Percentiles rank a stretch among this genome's conserved stretches.
These are phyloP conservation scores for Exutisphaerella laricina DNA, from an alignment of 2,329 filamentous ascomycete species.

Conservation along the genomic window DNA sequence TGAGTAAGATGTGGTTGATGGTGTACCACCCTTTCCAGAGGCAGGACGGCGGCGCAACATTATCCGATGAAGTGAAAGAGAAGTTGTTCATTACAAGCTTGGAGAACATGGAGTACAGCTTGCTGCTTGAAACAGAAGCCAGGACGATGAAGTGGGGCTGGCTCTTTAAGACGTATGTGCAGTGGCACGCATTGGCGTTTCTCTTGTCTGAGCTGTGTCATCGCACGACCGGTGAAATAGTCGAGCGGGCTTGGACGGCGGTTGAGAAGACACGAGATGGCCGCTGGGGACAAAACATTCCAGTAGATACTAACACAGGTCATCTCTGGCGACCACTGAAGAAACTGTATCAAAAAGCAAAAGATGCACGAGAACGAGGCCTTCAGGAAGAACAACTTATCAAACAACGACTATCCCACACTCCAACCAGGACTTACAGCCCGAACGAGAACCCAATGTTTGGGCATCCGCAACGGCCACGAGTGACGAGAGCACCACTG, in stretches of 20 bases:
- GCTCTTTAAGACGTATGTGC: constrained; percentile 59
- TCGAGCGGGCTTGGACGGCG: constrained; percentile 57
- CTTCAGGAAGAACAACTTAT: constrained; percentile 34
- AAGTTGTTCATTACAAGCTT: constrained; percentile 66
- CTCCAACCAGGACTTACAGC: constrained; percentile 27
- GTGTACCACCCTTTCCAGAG: constrained; percentile 69
- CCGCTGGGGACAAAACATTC: constrained; percentile 36
- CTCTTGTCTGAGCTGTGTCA: constrained; percentile 56
- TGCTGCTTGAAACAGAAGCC: constrained; percentile 59
- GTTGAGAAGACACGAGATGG: constrained; percentile 45
- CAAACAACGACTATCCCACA: constrained; percentile 17
- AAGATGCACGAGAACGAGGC: constrained; percentile 49
- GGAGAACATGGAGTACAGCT: constrained; percentile 67
- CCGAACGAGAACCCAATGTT: constrained; percentile 34
- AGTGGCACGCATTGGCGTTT: constrained; percentile 61
- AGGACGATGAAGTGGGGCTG: constrained; percentile 59
- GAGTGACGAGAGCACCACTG: constrained; percentile 30
- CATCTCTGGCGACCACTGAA: constrained; percentile 60
- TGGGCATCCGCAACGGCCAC: constrained; percentile 26
- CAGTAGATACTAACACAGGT: constrained; percentile 37
- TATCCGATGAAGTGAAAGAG: constrained; percentile 59
- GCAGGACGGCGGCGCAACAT: constrained; percentile 49
- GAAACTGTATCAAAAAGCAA: constrained; percentile 56
- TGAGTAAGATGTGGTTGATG: constrained; percentile 73
- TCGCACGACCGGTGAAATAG: constrained; percentile 51